These are phyloP conservation scores for Pseudogymnoascus sp. DNA, from an alignment of 2,329 filamentous ascomycete genomes.

Conservation along the genomic window DNA sequence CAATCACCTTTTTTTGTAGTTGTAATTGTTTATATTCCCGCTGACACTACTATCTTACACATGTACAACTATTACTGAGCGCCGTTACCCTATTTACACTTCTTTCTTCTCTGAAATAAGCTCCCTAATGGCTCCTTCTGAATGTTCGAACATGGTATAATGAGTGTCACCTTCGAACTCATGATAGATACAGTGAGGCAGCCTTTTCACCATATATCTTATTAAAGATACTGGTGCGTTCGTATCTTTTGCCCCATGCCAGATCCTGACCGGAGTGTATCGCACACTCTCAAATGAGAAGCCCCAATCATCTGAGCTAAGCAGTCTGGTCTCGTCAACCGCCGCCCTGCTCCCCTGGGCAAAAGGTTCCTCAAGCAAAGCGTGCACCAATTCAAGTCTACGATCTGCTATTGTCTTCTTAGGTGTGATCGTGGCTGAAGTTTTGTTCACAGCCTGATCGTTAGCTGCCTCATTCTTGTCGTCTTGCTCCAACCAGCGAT, in stretches of 20 bases:
- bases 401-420: neutral
- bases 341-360: neutral
- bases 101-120: neutral
- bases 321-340: neutral
- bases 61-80: neutral
- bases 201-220: neutral
- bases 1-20: constrained; percentile 17
- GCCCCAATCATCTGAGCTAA: constrained; percentile 11
- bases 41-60: too few species aligned
- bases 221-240: constrained; percentile 12
- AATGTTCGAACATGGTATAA: neutral
- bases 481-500: neutral
- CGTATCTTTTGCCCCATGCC: constrained; percentile 16
- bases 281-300: constrained; percentile 14
- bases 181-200: neutral
- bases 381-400: neutral
- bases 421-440: neutral
- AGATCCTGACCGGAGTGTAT: constrained; percentile 12
- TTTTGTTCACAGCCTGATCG: neutral
- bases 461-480: neutral
- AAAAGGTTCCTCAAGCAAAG: neutral
- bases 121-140: neutral
- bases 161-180: neutral
- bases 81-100: neutral
- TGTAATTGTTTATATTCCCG: too few species aligned